Percentiles rank a stretch among this genome's conserved stretches.
phyloP scores from a whole-genome alignment of 2,329 filamentous ascomycete species.

The Nemania sp. region DNA sequence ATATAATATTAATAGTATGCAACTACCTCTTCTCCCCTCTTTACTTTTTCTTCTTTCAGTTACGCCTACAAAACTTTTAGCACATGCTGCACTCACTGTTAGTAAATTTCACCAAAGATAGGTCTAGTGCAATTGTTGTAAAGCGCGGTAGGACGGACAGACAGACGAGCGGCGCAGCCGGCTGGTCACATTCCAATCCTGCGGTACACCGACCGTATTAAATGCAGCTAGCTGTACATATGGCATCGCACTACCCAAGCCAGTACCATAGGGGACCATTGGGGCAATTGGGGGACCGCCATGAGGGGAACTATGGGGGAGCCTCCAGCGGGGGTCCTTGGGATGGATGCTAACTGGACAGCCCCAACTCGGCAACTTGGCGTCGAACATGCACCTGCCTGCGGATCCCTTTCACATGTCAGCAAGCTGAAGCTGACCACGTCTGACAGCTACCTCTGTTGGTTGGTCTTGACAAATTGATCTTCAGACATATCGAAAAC shows the following conservation, averaged over 20 bases:
- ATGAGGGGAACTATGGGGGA: neutral
- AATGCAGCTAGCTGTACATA: neutral
- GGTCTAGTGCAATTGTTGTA: neutral
- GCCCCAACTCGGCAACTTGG: slow-evolving; percentile 17
- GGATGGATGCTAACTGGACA: slow-evolving; percentile 12
- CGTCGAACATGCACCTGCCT: neutral
- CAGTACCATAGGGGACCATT: neutral
- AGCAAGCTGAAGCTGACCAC: slow-evolving; percentile 37
- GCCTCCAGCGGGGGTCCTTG: slow-evolving; percentile 16
- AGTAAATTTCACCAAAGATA: neutral
- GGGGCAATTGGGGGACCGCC: too few relatives aligned
- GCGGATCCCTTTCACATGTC: slow-evolving; percentile 45
- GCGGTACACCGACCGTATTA: neutral
- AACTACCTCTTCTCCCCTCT: neutral
- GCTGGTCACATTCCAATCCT: slow-evolving; percentile 36
- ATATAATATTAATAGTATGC: neutral
- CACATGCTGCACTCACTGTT: neutral
- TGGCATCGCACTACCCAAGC: neutral
- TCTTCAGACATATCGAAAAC: slow-evolving; percentile 11
- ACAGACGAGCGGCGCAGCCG: neutral
- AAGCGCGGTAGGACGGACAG: neutral
- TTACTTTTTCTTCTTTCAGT: neutral
- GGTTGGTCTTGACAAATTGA: neutral
- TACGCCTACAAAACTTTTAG: neutral
- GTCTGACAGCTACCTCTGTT: slow-evolving; percentile 31